Conservation (phyloP, 2,329 filamentous ascomycete genomes). For the Penicillium brevicompactum region DNA sequence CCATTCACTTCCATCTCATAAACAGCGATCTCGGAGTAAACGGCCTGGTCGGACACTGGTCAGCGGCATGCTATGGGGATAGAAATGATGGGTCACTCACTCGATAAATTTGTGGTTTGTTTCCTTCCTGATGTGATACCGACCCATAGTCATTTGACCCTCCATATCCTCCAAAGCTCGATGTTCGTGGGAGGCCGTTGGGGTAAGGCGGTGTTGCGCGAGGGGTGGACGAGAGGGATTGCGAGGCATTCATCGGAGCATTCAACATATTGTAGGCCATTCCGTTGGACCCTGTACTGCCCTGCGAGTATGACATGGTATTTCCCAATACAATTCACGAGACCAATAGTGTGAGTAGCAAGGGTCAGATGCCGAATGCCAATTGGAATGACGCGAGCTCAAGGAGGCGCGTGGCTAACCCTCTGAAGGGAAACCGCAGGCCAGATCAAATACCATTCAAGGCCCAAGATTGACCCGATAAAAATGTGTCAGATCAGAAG, state of each 20-base stretch:
- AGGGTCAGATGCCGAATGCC: slow-evolving; percentile 26
- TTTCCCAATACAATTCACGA: background rate
- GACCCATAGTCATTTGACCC: slow-evolving; percentile 44
- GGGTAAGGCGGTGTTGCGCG: slow-evolving; percentile 48
- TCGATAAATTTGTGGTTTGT: slow-evolving; percentile 52
- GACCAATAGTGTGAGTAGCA: slow-evolving; percentile 6
- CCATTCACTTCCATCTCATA: slow-evolving; percentile 98
- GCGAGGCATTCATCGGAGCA: slow-evolving; percentile 46
- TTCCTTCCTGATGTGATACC: slow-evolving; percentile 40
- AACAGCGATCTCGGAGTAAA: slow-evolving; percentile 93
- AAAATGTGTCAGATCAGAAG: slow-evolving; percentile 12
- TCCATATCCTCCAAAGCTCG: slow-evolving; percentile 43
- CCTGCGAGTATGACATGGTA: slow-evolving; percentile 43
- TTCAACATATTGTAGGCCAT: slow-evolving; percentile 44
- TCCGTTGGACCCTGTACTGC: slow-evolving; percentile 43
- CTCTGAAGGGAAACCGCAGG: slow-evolving; percentile 25
- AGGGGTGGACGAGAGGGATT: slow-evolving; percentile 49
- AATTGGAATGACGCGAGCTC: slow-evolving; percentile 32
- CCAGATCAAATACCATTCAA: slow-evolving; percentile 20
- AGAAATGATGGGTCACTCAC: slow-evolving; percentile 31
- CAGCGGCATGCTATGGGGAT: slow-evolving; percentile 9
- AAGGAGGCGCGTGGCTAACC: slow-evolving; percentile 37
- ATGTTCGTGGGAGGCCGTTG: slow-evolving; percentile 39
- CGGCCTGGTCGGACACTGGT: slow-evolving; percentile 57
- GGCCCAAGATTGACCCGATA: slow-evolving; percentile 4